These are phyloP conservation scores for Aspergillus texensis DNA, from an alignment of 2,329 filamentous ascomycete species.

Conservation along the genomic window DNA sequence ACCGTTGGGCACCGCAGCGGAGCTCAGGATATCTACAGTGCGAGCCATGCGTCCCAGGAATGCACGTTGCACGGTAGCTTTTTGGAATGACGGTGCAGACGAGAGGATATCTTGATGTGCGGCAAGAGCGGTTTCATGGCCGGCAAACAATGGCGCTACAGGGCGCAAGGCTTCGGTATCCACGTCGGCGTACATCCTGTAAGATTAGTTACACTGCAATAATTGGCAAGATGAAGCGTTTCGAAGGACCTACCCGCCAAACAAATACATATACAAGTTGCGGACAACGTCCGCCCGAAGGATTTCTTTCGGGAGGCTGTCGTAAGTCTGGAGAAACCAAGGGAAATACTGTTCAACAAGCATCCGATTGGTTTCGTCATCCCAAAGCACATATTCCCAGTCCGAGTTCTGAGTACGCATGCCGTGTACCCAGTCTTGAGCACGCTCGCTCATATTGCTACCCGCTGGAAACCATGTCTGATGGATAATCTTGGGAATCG, in stretches of 20 bases:
- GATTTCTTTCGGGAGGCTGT: constrained; percentile 22
- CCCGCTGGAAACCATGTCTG: constrained; percentile 27
- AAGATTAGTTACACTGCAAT: not conserved
- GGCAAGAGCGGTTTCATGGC: constrained; percentile 16
- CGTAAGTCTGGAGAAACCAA: constrained; percentile 22
- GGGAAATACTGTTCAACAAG: constrained; percentile 22
- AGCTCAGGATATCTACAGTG: constrained; percentile 14
- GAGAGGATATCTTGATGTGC: constrained; percentile 10
- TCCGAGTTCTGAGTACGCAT: constrained; percentile 18
- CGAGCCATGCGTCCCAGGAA: constrained; percentile 25
- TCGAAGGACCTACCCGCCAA: constrained; percentile 20
- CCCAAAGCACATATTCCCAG: constrained; percentile 28
- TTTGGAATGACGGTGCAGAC: not conserved
- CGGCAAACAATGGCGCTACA: constrained; percentile 16
- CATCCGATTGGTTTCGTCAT: constrained; percentile 21
- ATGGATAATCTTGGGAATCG: constrained; percentile 25
- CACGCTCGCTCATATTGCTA: constrained; percentile 25
- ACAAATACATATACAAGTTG: constrained; percentile 25
- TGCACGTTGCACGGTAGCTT: constrained; percentile 14
- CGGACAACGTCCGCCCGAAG: constrained; percentile 22
- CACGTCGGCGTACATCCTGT: constrained; percentile 26
- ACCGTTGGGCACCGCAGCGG: constrained; percentile 24
- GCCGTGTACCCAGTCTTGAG: constrained; percentile 21
- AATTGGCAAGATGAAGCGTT: not conserved
- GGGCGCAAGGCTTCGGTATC: constrained; percentile 26